Percentiles rank a stretch among this genome's conserved stretches.
phyloP scores from a whole-genome alignment of 305 asterid genomes.

The Fraxinus velutina region DNA sequence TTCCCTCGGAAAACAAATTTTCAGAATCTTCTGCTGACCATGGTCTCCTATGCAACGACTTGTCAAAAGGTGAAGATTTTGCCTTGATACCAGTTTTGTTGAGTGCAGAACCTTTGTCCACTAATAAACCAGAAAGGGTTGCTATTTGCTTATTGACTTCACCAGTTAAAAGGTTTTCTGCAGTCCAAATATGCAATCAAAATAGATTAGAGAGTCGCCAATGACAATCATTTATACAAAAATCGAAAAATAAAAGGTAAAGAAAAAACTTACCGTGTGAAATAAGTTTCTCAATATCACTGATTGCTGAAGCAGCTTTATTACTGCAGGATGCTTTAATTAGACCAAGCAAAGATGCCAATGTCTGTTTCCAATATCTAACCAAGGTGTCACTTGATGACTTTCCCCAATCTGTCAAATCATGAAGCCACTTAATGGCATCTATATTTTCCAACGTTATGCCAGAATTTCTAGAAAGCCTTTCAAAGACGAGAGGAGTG shows the following conservation, averaged over 20 bases:
- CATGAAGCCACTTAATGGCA: conserved; percentile 63
- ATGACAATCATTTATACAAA: neutral
- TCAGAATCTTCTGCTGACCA: conserved; percentile 35
- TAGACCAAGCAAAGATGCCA: conserved; percentile 63
- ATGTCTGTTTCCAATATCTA: conserved; percentile 84
- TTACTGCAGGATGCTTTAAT: conserved; percentile 52
- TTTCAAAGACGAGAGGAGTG: conserved; percentile 61
- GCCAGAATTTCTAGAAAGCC: conserved; percentile 46
- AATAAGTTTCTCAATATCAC: conserved; percentile 63
- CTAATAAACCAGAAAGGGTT: conserved; percentile 62
- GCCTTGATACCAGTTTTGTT: conserved; percentile 28
- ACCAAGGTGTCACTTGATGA: conserved; percentile 78
- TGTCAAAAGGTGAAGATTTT: conserved; percentile 32
- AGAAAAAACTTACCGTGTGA: conserved; percentile 52
- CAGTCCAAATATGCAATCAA: conserved; percentile 30
- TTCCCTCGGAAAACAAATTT: conserved; percentile 31
- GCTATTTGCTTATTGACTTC: conserved; percentile 60
- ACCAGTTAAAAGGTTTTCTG: conserved; percentile 64
- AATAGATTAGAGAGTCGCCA: neutral
- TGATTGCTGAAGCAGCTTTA: conserved; percentile 53
- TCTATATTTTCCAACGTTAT: conserved; percentile 32
- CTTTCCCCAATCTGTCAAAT: conserved; percentile 90
- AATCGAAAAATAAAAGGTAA: neutral
- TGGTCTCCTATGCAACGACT: conserved; percentile 27
- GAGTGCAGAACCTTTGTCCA: conserved; percentile 37